A percentile compares a stretch with the other conserved stretches of the same genome.
Conservation (phyloP, 2,329 filamentous ascomycete genomes). For the Apiospora rasikravindrae region DNA sequence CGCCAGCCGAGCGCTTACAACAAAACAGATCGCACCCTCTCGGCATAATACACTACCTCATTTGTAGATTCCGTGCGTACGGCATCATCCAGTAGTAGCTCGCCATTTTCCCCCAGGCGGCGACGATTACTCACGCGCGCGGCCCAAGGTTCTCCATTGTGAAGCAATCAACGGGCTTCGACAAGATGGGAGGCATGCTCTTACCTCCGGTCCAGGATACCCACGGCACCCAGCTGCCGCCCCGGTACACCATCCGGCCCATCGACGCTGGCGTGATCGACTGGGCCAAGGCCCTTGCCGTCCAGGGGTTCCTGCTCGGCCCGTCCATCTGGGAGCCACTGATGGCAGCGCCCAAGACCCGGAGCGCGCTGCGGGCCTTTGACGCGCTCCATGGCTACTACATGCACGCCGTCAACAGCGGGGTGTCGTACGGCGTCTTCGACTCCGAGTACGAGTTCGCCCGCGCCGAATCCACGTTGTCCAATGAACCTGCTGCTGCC, state of each 20-base stretch:
- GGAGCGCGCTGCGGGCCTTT: slow-evolving; percentile 15
- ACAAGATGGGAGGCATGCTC: neutral
- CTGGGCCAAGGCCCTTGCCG: slow-evolving; percentile 21
- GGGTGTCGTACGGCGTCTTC: slow-evolving; percentile 32
- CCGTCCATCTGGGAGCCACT: slow-evolving; percentile 22
- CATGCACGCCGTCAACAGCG: slow-evolving; percentile 25
- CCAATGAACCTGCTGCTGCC: neutral
- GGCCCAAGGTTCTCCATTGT: no score
- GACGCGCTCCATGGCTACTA: slow-evolving; percentile 15
- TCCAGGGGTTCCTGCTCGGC: slow-evolving; percentile 20
- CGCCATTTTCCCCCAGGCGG: no score
- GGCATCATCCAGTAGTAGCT: neutral
- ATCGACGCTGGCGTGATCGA: slow-evolving; percentile 13
- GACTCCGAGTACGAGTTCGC: slow-evolving; percentile 33
- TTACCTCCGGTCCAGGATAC: slow-evolving; percentile 14
- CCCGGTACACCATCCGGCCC: slow-evolving; percentile 19
- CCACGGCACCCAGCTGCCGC: slow-evolving; percentile 17
- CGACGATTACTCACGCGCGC: neutral
- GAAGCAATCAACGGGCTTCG: no score
- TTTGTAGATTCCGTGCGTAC: neutral
- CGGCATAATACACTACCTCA: neutral
- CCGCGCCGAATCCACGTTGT: slow-evolving; percentile 25
- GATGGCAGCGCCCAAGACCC: slow-evolving; percentile 20
- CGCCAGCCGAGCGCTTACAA: neutral
- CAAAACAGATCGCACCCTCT: neutral